Evolutionary conservation across 2,329 filamentous ascomycete genomes (phyloP), one percentile per base, ranked within the genome.

Genomic region (Ceratocystis alfenasii): DNA sequence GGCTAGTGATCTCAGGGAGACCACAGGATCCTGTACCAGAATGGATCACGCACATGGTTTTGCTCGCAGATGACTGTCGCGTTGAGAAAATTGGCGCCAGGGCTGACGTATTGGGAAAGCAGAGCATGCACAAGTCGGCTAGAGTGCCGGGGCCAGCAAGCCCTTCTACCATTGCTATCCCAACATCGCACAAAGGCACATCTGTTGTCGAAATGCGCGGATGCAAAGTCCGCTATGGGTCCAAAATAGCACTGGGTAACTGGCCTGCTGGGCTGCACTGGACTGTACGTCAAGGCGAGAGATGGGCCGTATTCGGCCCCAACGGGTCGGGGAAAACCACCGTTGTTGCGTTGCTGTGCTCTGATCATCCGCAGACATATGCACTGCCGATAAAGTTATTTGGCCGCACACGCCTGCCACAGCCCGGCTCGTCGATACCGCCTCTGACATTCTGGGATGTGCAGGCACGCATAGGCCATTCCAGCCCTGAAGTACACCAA

Each of bases 301-400:
- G 92, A 69, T 96, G 91, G 88, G 93, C 89, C 2, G 83, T 97
- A 20, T 94, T 99, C 72, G 94, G 94, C 0, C 88, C 92, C 41
- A 97, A 99, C 71, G 94, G 88, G 12, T 96, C 90, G 0, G 94
- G 94, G 20, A 99, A 99, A 78, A 99, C 94, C 0, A 99, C 94
- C 0, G 81, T 99, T 48, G 83, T 97, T 33, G 94, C 91, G 4
- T 81, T 99, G 5, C 88, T 99, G 67, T 95, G 90, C 68, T 97
- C 93, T 0, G 94, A 99, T 72, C 94, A 99, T 71, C 94, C 94
- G 0, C 93, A 97, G 74, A 86, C 92, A 0, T 99, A 97, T 74
- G 90, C 89, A 0, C 83, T 92, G 28, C 92, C 93, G 0, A 87
- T 99, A 68, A 87, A 84, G 70, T 80, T 96, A 15, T 97, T 99